A percentile compares a stretch with the other conserved stretches of the same genome.
Evolutionary conservation across 495 filamentous ascomycete genomes (phyloP).

Genomic region (Ascobolus immersus): DNA sequence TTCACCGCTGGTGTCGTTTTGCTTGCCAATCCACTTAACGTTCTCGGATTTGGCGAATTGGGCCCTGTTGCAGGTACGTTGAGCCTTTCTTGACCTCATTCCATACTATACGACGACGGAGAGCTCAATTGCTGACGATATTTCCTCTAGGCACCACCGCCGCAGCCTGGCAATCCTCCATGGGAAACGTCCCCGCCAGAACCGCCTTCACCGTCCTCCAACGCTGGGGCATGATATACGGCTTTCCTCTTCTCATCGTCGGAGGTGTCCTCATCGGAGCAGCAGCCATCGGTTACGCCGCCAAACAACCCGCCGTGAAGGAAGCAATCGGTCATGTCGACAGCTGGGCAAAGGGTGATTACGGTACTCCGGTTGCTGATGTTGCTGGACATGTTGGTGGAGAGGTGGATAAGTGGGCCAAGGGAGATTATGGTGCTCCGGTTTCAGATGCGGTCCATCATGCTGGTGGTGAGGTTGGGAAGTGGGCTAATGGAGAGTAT

Average conservation of each 20-base stretch:
- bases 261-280: background rate
- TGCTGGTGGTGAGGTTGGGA: slow-evolving; percentile 1
- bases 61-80: slow-evolving; percentile 1
- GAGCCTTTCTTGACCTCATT: too few relatives aligned
- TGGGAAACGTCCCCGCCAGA: slow-evolving; percentile 2
- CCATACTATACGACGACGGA: too few relatives aligned
- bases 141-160: background rate
- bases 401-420: slow-evolving; percentile 2
- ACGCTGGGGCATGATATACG: slow-evolving; percentile 1
- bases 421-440: background rate
- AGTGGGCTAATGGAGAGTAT: slow-evolving; percentile 1
- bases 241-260: background rate
- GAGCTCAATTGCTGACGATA: background rate
- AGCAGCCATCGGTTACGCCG: background rate
- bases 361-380: slow-evolving; percentile 1
- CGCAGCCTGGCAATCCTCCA: background rate
- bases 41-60: background rate
- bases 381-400: background rate
- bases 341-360: slow-evolving; percentile 1
- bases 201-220: slow-evolving; percentile 3
- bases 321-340: background rate
- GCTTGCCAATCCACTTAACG: background rate
- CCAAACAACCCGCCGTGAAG: background rate
- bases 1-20: slow-evolving; percentile 1
- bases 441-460: too few relatives aligned